Evolutionary conservation across 257 asterid species (phyloP).

Genomic region (Datura wrightii): DNA sequence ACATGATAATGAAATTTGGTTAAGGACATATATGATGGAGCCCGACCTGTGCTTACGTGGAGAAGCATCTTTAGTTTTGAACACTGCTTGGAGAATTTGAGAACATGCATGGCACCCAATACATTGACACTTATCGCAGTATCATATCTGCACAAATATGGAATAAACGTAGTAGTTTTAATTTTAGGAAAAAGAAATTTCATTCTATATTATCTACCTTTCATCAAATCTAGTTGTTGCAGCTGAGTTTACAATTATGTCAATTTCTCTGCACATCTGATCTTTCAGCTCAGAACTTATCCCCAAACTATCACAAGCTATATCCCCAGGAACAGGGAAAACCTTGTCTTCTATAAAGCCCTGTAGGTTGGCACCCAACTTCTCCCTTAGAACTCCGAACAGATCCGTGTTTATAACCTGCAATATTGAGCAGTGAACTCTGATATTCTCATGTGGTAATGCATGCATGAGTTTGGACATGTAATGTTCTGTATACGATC

Average conservation of each 20-base stretch:
- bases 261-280: constrained; percentile 49
- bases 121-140: constrained; percentile 31
- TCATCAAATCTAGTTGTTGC: constrained; percentile 59
- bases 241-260: constrained; percentile 62
- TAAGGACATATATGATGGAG: neutral
- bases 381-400: constrained; percentile 50
- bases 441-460: too few relatives aligned
- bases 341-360: neutral
- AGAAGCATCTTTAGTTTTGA: constrained; percentile 32
- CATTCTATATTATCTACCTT: constrained; percentile 32
- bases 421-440: neutral
- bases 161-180: neutral
- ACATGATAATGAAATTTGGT: neutral
- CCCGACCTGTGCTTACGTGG: constrained; percentile 38
- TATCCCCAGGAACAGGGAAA: neutral
- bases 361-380: constrained; percentile 29
- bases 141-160: constrained; percentile 31
- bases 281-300: neutral
- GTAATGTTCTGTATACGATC: too few relatives aligned
- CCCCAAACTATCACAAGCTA: neutral
- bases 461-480: too few relatives aligned
- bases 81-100: constrained; percentile 36
- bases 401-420: constrained; percentile 48
- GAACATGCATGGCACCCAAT: constrained; percentile 29
- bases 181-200: neutral